Conservation (phyloP, 306 rosid species). For the Vachellia pachyceras region DNA sequence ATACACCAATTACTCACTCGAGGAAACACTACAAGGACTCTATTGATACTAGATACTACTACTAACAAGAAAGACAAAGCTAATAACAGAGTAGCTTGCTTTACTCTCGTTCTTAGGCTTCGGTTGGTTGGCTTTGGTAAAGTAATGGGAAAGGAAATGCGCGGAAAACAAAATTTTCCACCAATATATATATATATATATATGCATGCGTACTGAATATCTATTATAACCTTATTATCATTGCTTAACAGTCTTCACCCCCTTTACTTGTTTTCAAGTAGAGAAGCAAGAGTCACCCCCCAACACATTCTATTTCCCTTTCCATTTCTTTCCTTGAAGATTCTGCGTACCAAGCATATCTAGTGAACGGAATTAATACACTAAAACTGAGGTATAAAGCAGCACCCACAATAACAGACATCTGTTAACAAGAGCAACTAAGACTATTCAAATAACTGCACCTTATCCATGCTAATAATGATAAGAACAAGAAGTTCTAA, state of each 20-base stretch:
- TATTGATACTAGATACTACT: not conserved
- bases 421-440: not conserved
- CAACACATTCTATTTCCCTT: not conserved
- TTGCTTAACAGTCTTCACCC: not conserved
- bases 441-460: not conserved
- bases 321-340: not conserved
- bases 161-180: not conserved
- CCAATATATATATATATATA: no score
- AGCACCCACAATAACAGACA: not conserved
- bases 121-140: not conserved
- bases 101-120: not conserved
- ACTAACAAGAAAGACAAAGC: not conserved
- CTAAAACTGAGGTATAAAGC: slow-evolving; percentile 1
- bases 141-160: not conserved
- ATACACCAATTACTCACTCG: no score
- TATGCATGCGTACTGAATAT: no score
- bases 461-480: not conserved
- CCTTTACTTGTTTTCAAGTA: not conserved
- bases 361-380: not conserved
- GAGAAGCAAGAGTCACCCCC: not conserved
- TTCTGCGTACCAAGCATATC: not conserved
- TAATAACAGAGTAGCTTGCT: not conserved
- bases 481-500: not conserved
- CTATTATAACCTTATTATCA: no score
- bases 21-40: not conserved